These are phyloP conservation scores for Uronychia setigera DNA, from an alignment of 73 alveolate genomes.

Conservation along the genomic window DNA sequence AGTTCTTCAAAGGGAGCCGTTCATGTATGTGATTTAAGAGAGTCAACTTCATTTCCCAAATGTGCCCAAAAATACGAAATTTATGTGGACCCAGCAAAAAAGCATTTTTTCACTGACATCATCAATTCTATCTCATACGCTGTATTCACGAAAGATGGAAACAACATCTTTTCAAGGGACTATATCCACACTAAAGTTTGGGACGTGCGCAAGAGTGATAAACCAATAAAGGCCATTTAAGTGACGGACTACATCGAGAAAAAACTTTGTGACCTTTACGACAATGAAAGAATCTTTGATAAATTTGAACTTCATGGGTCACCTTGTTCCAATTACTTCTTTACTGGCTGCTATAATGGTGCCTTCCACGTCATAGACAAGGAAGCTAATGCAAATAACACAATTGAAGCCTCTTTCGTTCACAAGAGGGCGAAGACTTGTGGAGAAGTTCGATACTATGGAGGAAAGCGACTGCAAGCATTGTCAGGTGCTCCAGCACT, in stretches of 20 bases:
- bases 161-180: conserved; percentile 70
- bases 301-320: conserved; percentile 56
- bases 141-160: conserved; percentile 57
- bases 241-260: conserved; percentile 72
- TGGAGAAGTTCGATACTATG: conserved; percentile 33
- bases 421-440: conserved; percentile 42
- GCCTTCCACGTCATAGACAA: conserved; percentile 47
- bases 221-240: conserved; percentile 58
- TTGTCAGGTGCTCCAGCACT: conserved; percentile 45
- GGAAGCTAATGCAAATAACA: conserved; percentile 22
- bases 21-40: conserved; percentile 77
- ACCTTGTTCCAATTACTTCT: conserved; percentile 21
- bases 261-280: conserved; percentile 73
- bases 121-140: conserved; percentile 81
- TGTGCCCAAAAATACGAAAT: conserved; percentile 59
- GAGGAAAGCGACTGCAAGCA: conserved; percentile 44
- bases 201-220: conserved; percentile 76
- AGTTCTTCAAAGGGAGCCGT: conserved; percentile 80
- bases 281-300: conserved; percentile 80
- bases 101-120: conserved; percentile 83
- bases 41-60: conserved; percentile 54
- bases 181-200: conserved; percentile 75
- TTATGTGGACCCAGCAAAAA: conserved; percentile 71
- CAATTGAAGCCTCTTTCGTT: conserved; percentile 46
- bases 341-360: conserved; percentile 55